Conservation (phyloP, 225 moss, liverwort and hornwort species). For the Ulota crispa region DNA sequence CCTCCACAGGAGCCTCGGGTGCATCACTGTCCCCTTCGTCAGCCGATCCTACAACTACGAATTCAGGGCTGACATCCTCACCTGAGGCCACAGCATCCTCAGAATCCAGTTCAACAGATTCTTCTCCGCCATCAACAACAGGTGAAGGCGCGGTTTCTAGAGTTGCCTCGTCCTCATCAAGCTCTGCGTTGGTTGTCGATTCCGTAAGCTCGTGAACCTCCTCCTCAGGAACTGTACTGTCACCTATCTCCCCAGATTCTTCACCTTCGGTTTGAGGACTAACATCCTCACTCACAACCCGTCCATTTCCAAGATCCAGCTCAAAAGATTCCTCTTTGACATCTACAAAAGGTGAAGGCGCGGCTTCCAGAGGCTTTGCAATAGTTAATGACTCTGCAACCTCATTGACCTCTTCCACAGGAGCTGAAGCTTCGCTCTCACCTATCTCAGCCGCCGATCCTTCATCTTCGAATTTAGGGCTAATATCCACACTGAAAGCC, state of each 20-base stretch:
- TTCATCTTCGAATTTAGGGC: neutral
- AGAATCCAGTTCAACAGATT: neutral
- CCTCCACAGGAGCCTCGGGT: constrained; percentile 2
- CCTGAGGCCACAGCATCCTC: neutral
- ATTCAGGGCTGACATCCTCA: neutral
- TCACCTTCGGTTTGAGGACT: neutral
- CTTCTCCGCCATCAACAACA: constrained; percentile 3
- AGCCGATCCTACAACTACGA: neutral
- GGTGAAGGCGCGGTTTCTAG: neutral
- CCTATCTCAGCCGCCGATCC: neutral
- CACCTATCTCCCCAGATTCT: neutral
- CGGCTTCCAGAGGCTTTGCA: neutral
- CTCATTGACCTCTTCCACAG: neutral
- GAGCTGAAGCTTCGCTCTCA: neutral
- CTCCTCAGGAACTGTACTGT: neutral
- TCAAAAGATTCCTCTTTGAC: constrained; percentile 18
- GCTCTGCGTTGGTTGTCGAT: neutral
- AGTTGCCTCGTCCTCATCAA: neutral
- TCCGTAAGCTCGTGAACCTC: constrained; percentile 11
- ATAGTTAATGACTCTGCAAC: neutral
- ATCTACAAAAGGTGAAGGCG: constrained; percentile 11
- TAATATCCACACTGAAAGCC: neutral
- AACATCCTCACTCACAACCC: neutral
- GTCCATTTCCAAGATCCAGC: neutral
- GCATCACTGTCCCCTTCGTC: neutral